Evolutionary conservation across 306 rosid genomes (phyloP).

Genomic region (Dryas octopetala): DNA sequence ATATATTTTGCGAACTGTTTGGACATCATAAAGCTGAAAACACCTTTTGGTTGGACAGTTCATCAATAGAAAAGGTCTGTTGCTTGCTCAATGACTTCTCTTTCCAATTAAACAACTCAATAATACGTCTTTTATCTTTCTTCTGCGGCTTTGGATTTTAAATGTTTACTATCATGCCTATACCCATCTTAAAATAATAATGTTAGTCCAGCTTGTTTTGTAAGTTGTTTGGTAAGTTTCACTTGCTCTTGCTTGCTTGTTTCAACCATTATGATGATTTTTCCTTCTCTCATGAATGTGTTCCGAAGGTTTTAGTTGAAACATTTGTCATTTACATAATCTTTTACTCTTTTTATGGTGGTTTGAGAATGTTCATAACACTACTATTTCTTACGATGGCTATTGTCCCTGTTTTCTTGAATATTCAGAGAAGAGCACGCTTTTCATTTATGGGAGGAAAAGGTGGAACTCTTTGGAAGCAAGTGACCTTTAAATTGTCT

Average conservation of each 20-base stretch:
- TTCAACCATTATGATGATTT: neutral
- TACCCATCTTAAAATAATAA: neutral
- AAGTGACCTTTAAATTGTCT: conserved; percentile 66
- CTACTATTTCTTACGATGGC: neutral
- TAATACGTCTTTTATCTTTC: conserved; percentile 1
- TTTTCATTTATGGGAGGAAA: conserved; percentile 97
- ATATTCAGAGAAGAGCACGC: conserved; percentile 76
- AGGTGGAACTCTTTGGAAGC: conserved; percentile 96
- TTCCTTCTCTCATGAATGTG: neutral
- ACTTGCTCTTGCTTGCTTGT: neutral
- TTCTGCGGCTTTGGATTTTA: conserved; percentile 18
- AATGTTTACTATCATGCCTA: neutral
- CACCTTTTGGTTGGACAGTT: conserved; percentile 98
- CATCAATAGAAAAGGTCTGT: conserved; percentile 86
- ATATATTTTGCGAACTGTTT: conserved; percentile 71
- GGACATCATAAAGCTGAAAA: conserved; percentile 73
- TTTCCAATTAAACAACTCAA: conserved; percentile 15
- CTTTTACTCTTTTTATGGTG: neutral
- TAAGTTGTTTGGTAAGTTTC: neutral
- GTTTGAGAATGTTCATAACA: neutral
- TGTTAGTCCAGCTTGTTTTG: neutral
- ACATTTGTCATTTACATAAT: neutral
- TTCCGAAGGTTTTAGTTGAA: conserved; percentile 2
- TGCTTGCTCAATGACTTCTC: conserved; percentile 19
- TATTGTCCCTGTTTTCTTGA: conserved; percentile 16